phyloP scores from a whole-genome alignment of 805 yeast genomes.

The Tetrapisispora nanseiensis region DNA sequence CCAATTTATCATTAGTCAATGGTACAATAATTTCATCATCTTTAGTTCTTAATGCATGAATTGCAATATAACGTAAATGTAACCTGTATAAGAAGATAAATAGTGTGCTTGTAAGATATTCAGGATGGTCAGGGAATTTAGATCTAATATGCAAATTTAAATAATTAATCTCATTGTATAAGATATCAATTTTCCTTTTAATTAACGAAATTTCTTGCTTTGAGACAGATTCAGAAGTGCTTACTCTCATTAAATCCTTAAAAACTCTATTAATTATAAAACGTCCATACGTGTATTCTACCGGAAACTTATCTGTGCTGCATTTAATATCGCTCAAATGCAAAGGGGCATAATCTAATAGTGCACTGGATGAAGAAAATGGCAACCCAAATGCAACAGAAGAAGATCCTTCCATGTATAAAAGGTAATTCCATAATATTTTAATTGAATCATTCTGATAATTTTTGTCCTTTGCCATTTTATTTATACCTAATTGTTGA shows the following conservation, averaged over 20 bases:
- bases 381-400: constrained; percentile 25
- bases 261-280: constrained; percentile 16
- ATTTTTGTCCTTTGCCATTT: constrained; percentile 2
- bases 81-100: constrained; percentile 19
- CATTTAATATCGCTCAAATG: constrained; percentile 3
- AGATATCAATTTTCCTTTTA: constrained; percentile 3
- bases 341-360: constrained; percentile 9
- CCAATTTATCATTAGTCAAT: constrained; percentile 3
- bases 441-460: background rate
- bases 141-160: constrained; percentile 1
- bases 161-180: constrained; percentile 7
- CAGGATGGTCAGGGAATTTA: constrained; percentile 4
- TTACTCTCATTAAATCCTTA: constrained; percentile 15
- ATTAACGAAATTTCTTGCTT: background rate
- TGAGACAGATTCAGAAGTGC: constrained; percentile 5
- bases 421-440: constrained; percentile 18
- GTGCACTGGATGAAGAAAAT: constrained; percentile 11
- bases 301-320: constrained; percentile 1
- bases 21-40: constrained; percentile 10
- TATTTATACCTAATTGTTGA: constrained; percentile 20
- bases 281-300: constrained; percentile 19
- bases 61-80: constrained; percentile 18
- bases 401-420: constrained; percentile 24
- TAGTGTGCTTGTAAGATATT: constrained; percentile 19
- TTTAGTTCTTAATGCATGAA: constrained; percentile 8